A percentile compares a stretch with the other conserved stretches of the same genome.
Evolutionary conservation across 257 asterid genomes (phyloP).

Genomic region (Gentiana macrophylla): DNA sequence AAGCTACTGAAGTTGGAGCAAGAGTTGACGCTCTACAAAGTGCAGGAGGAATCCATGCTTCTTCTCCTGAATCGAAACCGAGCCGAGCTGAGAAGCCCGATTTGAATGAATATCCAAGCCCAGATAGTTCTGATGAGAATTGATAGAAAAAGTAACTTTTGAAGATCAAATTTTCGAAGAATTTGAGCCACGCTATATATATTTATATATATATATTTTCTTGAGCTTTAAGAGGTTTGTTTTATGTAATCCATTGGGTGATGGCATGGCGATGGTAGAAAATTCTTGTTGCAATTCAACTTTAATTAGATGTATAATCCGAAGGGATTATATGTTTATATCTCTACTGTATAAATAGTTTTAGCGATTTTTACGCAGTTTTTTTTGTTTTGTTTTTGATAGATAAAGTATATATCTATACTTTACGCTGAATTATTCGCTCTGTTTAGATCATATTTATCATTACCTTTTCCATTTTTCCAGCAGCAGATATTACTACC

Average conservation of each 20-base stretch:
- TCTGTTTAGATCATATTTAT: too few species aligned
- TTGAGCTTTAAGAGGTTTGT: neutral
- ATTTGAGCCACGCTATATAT: neutral
- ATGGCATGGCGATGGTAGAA: neutral
- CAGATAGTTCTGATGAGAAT: conserved; percentile 49
- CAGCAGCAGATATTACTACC: neutral
- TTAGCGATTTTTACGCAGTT: too few species aligned
- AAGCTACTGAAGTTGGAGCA: conserved; percentile 82
- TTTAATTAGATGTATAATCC: conserved; percentile 22
- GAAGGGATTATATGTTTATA: conserved; percentile 27
- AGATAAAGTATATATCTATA: too few species aligned
- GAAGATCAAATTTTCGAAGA: neutral
- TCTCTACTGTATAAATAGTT: neutral
- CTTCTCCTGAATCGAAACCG: conserved; percentile 5
- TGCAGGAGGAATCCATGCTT: conserved; percentile 6
- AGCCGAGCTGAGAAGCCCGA: conserved; percentile 50
- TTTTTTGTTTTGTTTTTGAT: too few species aligned
- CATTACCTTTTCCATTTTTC: neutral
- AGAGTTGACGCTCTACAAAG: conserved; percentile 69
- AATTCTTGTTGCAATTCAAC: neutral
- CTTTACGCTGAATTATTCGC: too few species aligned
- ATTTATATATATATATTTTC: neutral
- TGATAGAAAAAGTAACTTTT: neutral
- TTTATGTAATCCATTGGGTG: neutral
- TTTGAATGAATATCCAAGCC: conserved; percentile 78